A percentile compares a stretch with the other conserved stretches of the same genome.
Evolutionary conservation across 306 rosid genomes (phyloP).

Genomic region (Acacia melanoxylon): DNA sequence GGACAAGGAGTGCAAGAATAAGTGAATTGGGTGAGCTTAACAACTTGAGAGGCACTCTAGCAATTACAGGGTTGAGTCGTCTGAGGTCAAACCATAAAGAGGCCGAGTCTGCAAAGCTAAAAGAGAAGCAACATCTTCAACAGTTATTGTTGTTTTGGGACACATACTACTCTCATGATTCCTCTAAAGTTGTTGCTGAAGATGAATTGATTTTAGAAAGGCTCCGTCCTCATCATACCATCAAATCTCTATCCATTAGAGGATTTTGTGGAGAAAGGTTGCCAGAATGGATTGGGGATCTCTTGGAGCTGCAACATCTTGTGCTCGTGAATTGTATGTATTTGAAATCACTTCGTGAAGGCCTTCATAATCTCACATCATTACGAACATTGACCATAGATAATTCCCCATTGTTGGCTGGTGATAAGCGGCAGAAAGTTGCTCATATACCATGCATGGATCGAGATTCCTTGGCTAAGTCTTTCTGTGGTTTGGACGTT

Average conservation of each 20-base stretch:
- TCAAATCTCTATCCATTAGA: background rate
- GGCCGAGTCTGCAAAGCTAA: background rate
- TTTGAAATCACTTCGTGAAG: background rate
- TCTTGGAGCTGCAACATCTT: background rate
- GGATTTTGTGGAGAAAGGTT: background rate
- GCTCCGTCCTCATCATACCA: background rate
- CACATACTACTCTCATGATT: fast-evolving
- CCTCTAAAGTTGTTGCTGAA: background rate
- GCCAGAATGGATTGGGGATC: background rate
- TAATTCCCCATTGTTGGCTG: too few relatives aligned
- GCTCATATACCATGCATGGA: background rate
- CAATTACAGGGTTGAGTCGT: background rate
- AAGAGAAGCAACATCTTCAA: background rate
- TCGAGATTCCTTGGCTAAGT: too few relatives aligned
- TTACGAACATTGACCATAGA: background rate
- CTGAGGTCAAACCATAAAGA: background rate
- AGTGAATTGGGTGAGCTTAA: background rate
- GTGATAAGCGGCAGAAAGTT: background rate
- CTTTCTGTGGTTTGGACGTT: too few relatives aligned
- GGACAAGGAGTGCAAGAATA: background rate
- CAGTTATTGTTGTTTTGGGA: background rate
- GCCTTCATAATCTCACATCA: background rate
- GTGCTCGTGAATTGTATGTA: background rate
- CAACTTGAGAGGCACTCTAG: background rate
- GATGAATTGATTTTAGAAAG: background rate